A percentile compares a stretch with the other conserved stretches of the same genome.
Evolutionary conservation across 768 basidiomycete species (phyloP).

Genomic region (Hygrophorus pudorinus): DNA sequence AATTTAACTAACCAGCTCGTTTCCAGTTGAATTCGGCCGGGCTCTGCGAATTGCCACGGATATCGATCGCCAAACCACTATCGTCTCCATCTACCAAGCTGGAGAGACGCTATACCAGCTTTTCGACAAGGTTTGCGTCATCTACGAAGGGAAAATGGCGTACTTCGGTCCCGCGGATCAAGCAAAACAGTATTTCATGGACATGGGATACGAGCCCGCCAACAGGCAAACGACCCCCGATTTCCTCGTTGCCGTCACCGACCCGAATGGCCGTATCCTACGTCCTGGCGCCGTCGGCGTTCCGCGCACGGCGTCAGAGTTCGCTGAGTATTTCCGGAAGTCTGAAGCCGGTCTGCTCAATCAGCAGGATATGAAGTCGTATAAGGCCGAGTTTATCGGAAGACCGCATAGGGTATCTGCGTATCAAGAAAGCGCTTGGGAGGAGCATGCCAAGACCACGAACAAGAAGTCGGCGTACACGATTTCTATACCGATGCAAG

Average conservation of each 20-base stretch:
- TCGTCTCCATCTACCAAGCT: slow-evolving; percentile 81
- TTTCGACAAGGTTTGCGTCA: slow-evolving; percentile 68
- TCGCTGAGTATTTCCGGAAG: slow-evolving; percentile 25
- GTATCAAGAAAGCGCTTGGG: slow-evolving; percentile 36
- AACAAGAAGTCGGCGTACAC: slow-evolving; percentile 26
- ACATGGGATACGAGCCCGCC: slow-evolving; percentile 51
- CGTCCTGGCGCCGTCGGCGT: slow-evolving; percentile 22
- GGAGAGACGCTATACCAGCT: slow-evolving; percentile 54
- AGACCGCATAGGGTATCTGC: slow-evolving; percentile 26
- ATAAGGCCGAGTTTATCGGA: slow-evolving; percentile 34
- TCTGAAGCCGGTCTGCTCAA: slow-evolving; percentile 27
- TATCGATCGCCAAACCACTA: slow-evolving; percentile 39
- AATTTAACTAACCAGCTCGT: too few relatives aligned
- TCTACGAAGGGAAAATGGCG: slow-evolving; percentile 67
- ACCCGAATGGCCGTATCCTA: slow-evolving; percentile 42
- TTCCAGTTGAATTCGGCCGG: slow-evolving; percentile 49
- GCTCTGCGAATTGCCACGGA: slow-evolving; percentile 60
- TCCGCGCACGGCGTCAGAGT: slow-evolving; percentile 38
- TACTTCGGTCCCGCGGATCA: slow-evolving; percentile 62
- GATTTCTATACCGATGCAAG: slow-evolving; percentile 27
- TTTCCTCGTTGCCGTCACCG: slow-evolving; percentile 52
- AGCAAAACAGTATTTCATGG: slow-evolving; percentile 66
- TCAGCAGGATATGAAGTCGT: slow-evolving; percentile 36
- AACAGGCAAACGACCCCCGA: slow-evolving; percentile 58
- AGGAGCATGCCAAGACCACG: slow-evolving; percentile 43